Conservation (phyloP, 352 stramenopile genomes). For the Phytophthora cactorum region DNA sequence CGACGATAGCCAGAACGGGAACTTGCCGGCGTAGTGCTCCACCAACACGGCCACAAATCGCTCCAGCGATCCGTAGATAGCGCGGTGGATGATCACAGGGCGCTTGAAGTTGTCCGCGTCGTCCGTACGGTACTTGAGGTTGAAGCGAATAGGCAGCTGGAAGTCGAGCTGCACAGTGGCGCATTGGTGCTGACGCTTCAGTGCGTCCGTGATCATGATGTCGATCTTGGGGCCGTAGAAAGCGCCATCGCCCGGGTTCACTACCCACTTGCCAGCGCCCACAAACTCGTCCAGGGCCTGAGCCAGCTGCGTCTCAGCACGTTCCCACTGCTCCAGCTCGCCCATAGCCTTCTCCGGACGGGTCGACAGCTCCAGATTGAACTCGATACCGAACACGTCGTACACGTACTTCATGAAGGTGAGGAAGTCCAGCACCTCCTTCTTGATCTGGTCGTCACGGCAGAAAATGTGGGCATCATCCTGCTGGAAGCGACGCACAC, state of each 20-base stretch:
- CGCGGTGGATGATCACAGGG: constrained; percentile 97
- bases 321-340: constrained; percentile 94
- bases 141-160: constrained; percentile 98
- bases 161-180: constrained; percentile 99
- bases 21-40: constrained; percentile 99
- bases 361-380: constrained; percentile 97
- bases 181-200: constrained; percentile 98
- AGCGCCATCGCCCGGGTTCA: constrained; percentile 97
- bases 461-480: constrained; percentile 99
- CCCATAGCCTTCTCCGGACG: constrained; percentile 97
- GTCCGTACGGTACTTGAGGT: constrained; percentile 92
- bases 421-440: constrained; percentile 90
- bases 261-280: constrained; percentile 94
- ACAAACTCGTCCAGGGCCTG: constrained; percentile 95
- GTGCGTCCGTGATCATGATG: constrained; percentile 97
- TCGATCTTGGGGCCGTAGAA: constrained; percentile 99
- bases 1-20: constrained; percentile 98
- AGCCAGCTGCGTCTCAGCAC: constrained; percentile 72
- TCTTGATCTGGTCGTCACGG: constrained; percentile 93
- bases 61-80: constrained; percentile 98
- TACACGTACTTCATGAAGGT: constrained; percentile 99
- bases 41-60: constrained; percentile 98
- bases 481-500: constrained; percentile 97
- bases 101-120: constrained; percentile 88
- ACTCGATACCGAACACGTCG: constrained; percentile 97